Base-by-base conservation (phyloP, 2,329 filamentous ascomycete species). In the Stachybotrys elegans region DNA sequence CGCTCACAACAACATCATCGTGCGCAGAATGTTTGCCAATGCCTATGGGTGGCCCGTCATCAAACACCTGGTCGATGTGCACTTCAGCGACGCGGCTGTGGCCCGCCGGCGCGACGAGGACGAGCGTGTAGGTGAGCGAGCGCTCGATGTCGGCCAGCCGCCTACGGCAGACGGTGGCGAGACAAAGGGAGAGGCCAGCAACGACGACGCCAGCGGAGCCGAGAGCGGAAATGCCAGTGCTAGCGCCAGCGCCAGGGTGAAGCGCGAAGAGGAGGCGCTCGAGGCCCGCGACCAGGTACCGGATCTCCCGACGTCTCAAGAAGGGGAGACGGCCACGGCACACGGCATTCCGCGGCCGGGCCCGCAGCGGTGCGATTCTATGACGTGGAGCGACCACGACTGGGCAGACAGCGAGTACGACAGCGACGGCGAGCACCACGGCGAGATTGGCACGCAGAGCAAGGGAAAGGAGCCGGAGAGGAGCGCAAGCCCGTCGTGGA, bases 1-100 rank as follows among this genome's bases (percentile, higher is more conserved):
- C 65, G 93, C 93, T 0, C 93, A 98, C 69, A 98, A 98, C 67
- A 98, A 98, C 64, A 95, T 98, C 53, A 86, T 97, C 48, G 93
- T 98, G 20, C 85, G 93, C 14, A 84, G 93, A 44, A 95, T 90
- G 84, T 98, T 98, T 62, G 85, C 90, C 45, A 98, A 98, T 58
- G 93, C 93, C 0, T 95, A 95, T 56, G 93, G 93, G 3, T 98
- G 93, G 93, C 93, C 93, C 1, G 93, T 98, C 1, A 73, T 97
- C 40, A 91, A 96, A 66, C 93, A 98, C 66, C 70, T 97, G 17
- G 92, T 93, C 42, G 91, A 97, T 57, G 90, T 89, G 0, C 93
- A 98, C 67, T 98, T 98, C 61, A 86, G 83, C 43, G 86, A 94
- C 58, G 83, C 81, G 1, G 63, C 60, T 8, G 53, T 58, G 8